These are phyloP conservation scores for Pittosporum tobira DNA, from an alignment of 129 eudicot species.

Conservation along the genomic window DNA sequence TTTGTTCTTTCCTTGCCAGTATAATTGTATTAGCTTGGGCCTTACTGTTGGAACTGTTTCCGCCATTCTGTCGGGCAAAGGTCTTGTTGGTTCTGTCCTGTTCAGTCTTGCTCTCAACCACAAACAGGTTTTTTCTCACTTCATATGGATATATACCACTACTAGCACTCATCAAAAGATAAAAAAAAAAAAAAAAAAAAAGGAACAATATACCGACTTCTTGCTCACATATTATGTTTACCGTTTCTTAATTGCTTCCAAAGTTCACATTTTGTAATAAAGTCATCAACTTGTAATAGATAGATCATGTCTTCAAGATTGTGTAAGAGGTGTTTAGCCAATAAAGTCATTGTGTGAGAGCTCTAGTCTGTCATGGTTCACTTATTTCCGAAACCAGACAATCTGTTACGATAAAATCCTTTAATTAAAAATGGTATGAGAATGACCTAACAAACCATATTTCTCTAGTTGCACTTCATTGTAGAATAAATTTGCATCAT, in stretches of 20 bases:
- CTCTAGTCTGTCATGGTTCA: too few species aligned
- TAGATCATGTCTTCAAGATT: not conserved
- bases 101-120: slow-evolving; percentile 55
- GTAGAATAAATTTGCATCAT: too few species aligned
- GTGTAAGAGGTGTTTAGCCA: not conserved
- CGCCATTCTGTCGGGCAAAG: slow-evolving; percentile 42
- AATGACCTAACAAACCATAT: too few species aligned
- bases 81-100: slow-evolving; percentile 41
- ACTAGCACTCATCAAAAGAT: too few species aligned
- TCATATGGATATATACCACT: not conserved
- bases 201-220: too few species aligned
- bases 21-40: slow-evolving; percentile 89
- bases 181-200: too few species aligned
- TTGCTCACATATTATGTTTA: not conserved
- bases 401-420: too few species aligned
- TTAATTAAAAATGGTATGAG: too few species aligned
- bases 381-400: too few species aligned
- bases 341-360: too few species aligned
- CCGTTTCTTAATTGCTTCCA: not conserved
- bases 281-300: not conserved
- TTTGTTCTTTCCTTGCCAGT: slow-evolving; percentile 30
- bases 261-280: not conserved
- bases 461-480: too few species aligned
- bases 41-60: slow-evolving; percentile 53
- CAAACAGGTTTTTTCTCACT: slow-evolving; percentile 40